Evolutionary conservation across 305 asterid species (phyloP).

Genomic region (Striga hermonthica): DNA sequence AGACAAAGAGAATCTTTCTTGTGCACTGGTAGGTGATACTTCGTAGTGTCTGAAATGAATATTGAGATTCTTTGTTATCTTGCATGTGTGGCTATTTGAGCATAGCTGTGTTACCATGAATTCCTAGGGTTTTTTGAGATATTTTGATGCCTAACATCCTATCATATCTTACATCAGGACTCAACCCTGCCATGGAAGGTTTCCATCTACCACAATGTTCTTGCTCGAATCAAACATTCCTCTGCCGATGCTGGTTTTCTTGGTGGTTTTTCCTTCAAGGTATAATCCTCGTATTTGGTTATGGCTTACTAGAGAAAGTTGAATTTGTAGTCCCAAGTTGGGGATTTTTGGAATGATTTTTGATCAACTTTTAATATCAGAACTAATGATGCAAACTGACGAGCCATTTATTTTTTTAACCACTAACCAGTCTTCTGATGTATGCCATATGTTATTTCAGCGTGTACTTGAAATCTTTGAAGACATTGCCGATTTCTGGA

Average conservation of each 20-base stretch:
- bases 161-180: conserved; percentile 35
- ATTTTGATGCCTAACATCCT: conserved; percentile 9
- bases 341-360: neutral
- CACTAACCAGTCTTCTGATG: conserved; percentile 13
- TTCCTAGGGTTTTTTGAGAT: neutral
- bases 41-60: conserved; percentile 11
- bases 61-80: conserved; percentile 18
- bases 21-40: conserved; percentile 37
- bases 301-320: neutral
- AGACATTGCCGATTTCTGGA: conserved; percentile 66
- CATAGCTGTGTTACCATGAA: neutral
- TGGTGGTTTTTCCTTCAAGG: conserved; percentile 56
- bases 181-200: conserved; percentile 51
- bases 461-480: conserved; percentile 64
- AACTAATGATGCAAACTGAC: neutral
- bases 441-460: conserved; percentile 37
- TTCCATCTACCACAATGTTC: conserved; percentile 59
- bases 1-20: conserved; percentile 32
- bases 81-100: neutral
- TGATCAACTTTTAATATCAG: neutral
- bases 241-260: conserved; percentile 61
- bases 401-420: neutral
- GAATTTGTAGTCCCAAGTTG: neutral
- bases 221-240: conserved; percentile 55
- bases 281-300: conserved; percentile 29